Percentiles rank a stretch among this genome's conserved stretches.
Conservation (phyloP, 192 early-diverging fungal genomes). For the Mortierella alpina region DNA sequence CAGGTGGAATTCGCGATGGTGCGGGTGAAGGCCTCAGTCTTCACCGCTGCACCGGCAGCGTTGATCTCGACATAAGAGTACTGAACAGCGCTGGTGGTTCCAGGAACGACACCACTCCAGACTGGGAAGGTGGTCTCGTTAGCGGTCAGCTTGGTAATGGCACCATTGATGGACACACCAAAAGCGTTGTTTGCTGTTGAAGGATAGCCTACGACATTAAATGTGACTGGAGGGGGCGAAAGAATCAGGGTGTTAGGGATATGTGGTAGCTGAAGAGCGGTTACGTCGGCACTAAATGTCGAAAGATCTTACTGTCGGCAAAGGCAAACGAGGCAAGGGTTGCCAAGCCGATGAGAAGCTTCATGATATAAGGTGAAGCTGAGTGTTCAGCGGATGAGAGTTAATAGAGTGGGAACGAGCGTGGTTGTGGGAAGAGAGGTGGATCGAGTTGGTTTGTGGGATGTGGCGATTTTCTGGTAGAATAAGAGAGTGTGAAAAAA, state of each 20-base stretch:
- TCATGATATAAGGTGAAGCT: constrained; percentile 14
- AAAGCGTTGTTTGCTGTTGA: not conserved
- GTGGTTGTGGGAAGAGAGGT: not conserved
- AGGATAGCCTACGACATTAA: constrained; percentile 24
- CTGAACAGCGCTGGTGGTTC: constrained; percentile 1
- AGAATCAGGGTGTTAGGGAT: not conserved
- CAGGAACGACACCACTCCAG: constrained; percentile 20
- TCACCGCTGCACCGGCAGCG: constrained; percentile 1
- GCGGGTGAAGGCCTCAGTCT: constrained; percentile 30
- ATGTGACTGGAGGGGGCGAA: constrained; percentile 19
- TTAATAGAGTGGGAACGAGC: not conserved
- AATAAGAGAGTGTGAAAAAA: not conserved
- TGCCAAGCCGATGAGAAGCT: constrained; percentile 27
- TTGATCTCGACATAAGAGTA: constrained; percentile 34
- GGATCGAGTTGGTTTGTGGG: not conserved
- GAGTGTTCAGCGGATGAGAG: not conserved
- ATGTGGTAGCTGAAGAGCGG: not conserved
- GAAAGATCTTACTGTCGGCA: constrained; percentile 22
- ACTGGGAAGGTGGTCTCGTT: constrained; percentile 17
- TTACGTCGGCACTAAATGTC: not conserved
- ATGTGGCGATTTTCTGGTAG: not conserved
- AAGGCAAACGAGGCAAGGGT: constrained; percentile 29
- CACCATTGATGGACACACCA: constrained; percentile 23
- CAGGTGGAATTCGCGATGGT: not conserved
- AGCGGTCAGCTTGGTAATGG: constrained; percentile 8